Base-by-base conservation (phyloP, 192 early-diverging fungal genomes). In the Rhizophagus prolifer region DNA sequence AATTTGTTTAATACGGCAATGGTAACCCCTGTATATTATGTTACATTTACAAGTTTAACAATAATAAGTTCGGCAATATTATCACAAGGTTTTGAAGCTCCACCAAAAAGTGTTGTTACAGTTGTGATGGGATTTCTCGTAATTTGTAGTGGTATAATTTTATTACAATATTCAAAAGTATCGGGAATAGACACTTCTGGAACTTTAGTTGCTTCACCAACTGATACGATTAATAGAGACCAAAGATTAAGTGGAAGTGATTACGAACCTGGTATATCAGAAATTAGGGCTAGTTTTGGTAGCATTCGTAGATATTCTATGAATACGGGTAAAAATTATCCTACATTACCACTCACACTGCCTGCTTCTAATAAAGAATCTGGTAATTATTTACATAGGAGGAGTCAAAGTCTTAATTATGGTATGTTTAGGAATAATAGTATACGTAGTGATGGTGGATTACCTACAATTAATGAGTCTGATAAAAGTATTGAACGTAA, bases 11-110 rank as follows among this genome's bases (percentile, higher is more conserved):
- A 86, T 36, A 91, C 91, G 7, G 89, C 91, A 34, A 85, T 92
- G 71, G 91, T 93, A 50, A 93, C 91, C 13, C 92, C 92, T 0
- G 85, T 92, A 5, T 91, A 92, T 79, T 93, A 92, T 79, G 92
- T 93, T 10, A 88, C 87, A 58, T 93, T 93, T 78, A 90, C 92
- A 0, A 87, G 89, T 38, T 82, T 88, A 2, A 93, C 92, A 0
- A 78, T 93, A 28, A 74, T 91, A 4, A 86, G 85, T 4, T 91
- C 90, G 25, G 89, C 89, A 1, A 86, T 93, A 26, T 78, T 93
- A 12, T 91, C 90, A 61, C 82, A 87, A 31, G 88, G 88, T 63
- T 92, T 92, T 76, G 82, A 85, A 12, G 88, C 88, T 5, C 81
- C 81, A 19, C 58, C 78, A 12, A 58, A 77, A 9, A 81, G 77